A percentile compares a stretch with the other conserved stretches of the same genome.
phyloP scores from a whole-genome alignment of 2,329 filamentous ascomycete genomes.

The Penicillium janthinellum region DNA sequence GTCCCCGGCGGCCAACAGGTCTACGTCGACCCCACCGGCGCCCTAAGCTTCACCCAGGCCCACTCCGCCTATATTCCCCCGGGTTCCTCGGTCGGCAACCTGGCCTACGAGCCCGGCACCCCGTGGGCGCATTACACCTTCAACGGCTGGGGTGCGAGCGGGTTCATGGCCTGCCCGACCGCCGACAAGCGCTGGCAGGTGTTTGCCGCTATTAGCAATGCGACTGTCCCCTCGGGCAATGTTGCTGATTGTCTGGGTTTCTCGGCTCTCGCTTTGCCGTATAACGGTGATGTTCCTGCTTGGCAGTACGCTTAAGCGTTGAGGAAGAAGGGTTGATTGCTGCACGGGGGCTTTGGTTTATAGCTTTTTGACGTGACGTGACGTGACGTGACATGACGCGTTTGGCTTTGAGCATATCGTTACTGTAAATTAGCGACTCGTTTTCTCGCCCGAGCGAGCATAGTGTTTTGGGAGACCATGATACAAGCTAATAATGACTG shows the following conservation, averaged over 20 bases:
- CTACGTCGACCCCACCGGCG: slow-evolving; percentile 58
- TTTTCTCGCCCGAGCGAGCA: not conserved
- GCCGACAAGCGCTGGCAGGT: slow-evolving; percentile 42
- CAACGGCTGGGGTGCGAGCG: slow-evolving; percentile 38
- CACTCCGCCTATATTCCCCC: slow-evolving; percentile 57
- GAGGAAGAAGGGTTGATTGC: not conserved
- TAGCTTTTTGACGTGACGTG: no score
- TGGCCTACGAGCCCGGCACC: slow-evolving; percentile 42
- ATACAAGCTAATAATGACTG: not conserved
- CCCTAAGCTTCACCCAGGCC: slow-evolving; percentile 59
- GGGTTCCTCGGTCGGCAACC: slow-evolving; percentile 55
- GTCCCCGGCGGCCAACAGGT: slow-evolving; percentile 67
- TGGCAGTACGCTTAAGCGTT: slow-evolving; percentile 45
- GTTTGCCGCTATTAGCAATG: slow-evolving; percentile 44
- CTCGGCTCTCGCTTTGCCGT: slow-evolving; percentile 37
- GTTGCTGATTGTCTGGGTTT: slow-evolving; percentile 44
- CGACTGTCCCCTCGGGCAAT: slow-evolving; percentile 44
- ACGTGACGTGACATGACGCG: not conserved
- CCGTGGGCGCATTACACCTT: slow-evolving; percentile 36
- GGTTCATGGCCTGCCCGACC: slow-evolving; percentile 50
- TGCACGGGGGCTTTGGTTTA: not conserved
- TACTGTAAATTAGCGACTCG: not conserved
- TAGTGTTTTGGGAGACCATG: not conserved
- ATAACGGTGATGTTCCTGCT: slow-evolving; percentile 32
- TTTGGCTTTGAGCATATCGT: not conserved